Base-by-base conservation (phyloP, 73 alveolate species). In the Paramecium sexaurelia region DNA sequence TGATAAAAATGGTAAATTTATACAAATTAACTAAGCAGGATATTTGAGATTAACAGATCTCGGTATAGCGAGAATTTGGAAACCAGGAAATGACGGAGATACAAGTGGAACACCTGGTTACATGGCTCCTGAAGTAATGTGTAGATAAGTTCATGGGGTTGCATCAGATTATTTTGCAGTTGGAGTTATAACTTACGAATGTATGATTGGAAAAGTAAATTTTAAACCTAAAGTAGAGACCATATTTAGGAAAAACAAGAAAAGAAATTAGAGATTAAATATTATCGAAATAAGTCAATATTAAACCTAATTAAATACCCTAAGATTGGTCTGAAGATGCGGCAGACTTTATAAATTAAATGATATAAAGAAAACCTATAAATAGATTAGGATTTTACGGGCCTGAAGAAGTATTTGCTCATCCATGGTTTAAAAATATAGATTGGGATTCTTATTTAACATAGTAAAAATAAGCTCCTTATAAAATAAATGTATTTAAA, bases 281-380 rank as follows among this genome's bases (percentile, higher is more conserved):
- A 2, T 37, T 97, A 11, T 84, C 93, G 19, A 85, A 92, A 67
- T 91, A 97, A 93, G 83, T 95, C 19, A 88, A 95, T 51, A 87
- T 97, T 40, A 97, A 97, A 85, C 86, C 94, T 69, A 84, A 87
- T 39, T 95, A 96, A 85, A 93, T 97, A 11, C 99, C 99, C 0
- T 95, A 91, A 51, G 99, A 99, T 67, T 97, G 99, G 99, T 83
- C 98, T 7, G 86, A 95, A 68, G 99, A 97, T 87, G 96, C 99
- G 35, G 99, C 99, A 11, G 99, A 97, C 92, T 97, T 97, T 87
- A 96, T 97, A 9, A 97, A 97, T 93, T 96, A 96, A 87, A 94
- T 94, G 32, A 71, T 98, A 17, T 91, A 97, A 92, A 95, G 99
- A 92, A 96, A 97, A 75, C 96, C 97, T 37, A 92, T 94, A 83